phyloP scores from a whole-genome alignment of 2,329 filamentous ascomycete genomes.

The Penicillium decumbens region DNA sequence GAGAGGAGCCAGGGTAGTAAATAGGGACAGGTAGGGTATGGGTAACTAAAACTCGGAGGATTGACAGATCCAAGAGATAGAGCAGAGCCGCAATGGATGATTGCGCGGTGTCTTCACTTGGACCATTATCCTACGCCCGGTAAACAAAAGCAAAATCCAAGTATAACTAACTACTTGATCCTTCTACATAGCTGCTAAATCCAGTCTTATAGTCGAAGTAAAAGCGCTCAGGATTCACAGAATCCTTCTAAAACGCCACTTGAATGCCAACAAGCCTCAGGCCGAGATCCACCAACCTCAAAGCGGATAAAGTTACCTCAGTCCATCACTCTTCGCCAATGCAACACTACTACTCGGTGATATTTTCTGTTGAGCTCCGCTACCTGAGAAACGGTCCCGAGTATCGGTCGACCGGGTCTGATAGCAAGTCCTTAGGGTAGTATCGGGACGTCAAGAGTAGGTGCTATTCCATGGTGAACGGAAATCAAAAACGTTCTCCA shows the following conservation, averaged over 20 bases:
- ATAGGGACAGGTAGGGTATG: not conserved
- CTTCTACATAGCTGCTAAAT: no score
- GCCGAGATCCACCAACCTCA: slow-evolving; percentile 5
- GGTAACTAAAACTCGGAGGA: not conserved
- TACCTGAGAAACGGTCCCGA: not conserved
- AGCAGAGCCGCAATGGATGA: not conserved
- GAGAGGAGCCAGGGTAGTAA: not conserved
- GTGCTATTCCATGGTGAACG: not conserved
- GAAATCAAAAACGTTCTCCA: no score
- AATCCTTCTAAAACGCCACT: not conserved
- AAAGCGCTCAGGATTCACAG: no score
- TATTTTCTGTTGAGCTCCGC: no score
- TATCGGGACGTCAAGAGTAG: not conserved
- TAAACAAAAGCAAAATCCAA: not conserved
- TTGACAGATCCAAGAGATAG: slow-evolving; percentile 1
- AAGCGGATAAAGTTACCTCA: slow-evolving; percentile 3
- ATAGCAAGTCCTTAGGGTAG: not conserved
- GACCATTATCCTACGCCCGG: not conserved
- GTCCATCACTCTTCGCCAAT: not conserved
- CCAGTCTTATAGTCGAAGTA: no score
- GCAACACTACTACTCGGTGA: not conserved
- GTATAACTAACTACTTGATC: no score
- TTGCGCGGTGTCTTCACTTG: slow-evolving; percentile 5
- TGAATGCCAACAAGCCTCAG: not conserved
- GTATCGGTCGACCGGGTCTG: not conserved